These are phyloP conservation scores for Rhizoclosmatium sp. DNA, from an alignment of 192 early-diverging fungal genomes.

Conservation along the genomic window DNA sequence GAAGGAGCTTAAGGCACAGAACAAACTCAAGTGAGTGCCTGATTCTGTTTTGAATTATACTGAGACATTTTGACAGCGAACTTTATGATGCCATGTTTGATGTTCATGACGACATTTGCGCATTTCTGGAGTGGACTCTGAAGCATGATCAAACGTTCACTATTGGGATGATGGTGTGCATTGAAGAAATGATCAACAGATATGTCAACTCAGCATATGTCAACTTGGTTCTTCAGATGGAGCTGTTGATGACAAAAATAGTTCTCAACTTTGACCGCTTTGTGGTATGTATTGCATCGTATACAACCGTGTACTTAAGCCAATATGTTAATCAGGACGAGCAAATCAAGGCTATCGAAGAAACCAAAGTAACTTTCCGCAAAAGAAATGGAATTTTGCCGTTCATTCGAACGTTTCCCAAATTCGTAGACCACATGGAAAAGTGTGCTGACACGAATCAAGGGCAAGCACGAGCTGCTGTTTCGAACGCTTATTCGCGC, in stretches of 20 bases:
- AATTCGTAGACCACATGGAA: slow-evolving; percentile 38
- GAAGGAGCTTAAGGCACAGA: slow-evolving; percentile 74
- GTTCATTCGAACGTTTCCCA: slow-evolving; percentile 88
- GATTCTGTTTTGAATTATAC: neutral
- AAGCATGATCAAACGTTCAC: slow-evolving; percentile 58
- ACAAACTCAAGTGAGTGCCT: slow-evolving; percentile 67
- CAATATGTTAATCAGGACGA: slow-evolving; percentile 65
- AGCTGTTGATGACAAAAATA: slow-evolving; percentile 71
- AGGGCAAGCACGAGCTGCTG: slow-evolving; percentile 71
- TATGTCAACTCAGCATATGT: slow-evolving; percentile 77
- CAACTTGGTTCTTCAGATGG: slow-evolving; percentile 71
- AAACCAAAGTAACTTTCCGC: slow-evolving; percentile 86
- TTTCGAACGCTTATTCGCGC: slow-evolving; percentile 82
- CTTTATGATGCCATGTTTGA: slow-evolving; percentile 83
- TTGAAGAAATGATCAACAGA: slow-evolving; percentile 75
- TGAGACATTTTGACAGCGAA: slow-evolving; percentile 58
- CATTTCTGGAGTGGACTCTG: slow-evolving; percentile 77
- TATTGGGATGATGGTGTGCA: slow-evolving; percentile 85
- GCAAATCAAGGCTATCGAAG: slow-evolving; percentile 89
- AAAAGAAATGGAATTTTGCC: slow-evolving; percentile 90
- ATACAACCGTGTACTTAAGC: neutral
- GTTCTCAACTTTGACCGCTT: slow-evolving; percentile 80
- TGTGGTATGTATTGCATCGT: slow-evolving; percentile 41
- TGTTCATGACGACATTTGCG: slow-evolving; percentile 73
- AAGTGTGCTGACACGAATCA: neutral